Base-by-base conservation (phyloP, 108 stramenopile species). In the Fragilaria radians region DNA sequence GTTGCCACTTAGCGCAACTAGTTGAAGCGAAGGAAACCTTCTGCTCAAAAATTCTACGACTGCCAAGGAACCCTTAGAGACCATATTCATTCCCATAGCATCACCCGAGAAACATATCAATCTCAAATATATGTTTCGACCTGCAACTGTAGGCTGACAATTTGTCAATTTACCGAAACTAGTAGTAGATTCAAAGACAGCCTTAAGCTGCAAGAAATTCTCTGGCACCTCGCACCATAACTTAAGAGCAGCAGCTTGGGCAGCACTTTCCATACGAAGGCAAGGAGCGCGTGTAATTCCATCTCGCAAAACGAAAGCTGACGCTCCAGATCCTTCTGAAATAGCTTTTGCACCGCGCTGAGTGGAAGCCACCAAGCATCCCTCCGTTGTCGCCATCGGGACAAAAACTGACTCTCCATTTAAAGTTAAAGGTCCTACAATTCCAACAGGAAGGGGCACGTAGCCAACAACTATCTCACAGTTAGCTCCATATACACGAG, bases 11-110 rank as follows among this genome's bases (percentile, higher is more conserved):
- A 99, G 79, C 32, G 98, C 94, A 5, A 99, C 73, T 19, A 97
- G 78, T 42, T 78, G 62, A 26, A 94, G 45, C 34, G 70, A 56
- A 0, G 93, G 90, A 57, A 96, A 96, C 5, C 68, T 58, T 46
- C 66, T 59, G 54, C 80, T 66, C 47, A 96, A 63, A 32, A 79
- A 65, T 45, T 94, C 86, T 58, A 95, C 85, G 25, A 93, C 95
- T 7, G 91, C 92, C 57, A 93, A 82, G 61, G 72, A 72, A 48
- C 98, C 98, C 86, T 99, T 99, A 32, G 82, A 83, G 25, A 99
- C 90, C 98, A 99, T 99, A 68, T 99, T 99, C 98, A 99, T 99
- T 32, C 98, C 98, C 98, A 99, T 99, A 54, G 98, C 98, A 76
- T 99, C 98, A 30, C 98, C 98, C 0, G 95, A 73, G 65, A 94